Evolutionary conservation across 1,284 basidiomycete genomes (phyloP).

Genomic region (Microbotryum saponariae): DNA sequence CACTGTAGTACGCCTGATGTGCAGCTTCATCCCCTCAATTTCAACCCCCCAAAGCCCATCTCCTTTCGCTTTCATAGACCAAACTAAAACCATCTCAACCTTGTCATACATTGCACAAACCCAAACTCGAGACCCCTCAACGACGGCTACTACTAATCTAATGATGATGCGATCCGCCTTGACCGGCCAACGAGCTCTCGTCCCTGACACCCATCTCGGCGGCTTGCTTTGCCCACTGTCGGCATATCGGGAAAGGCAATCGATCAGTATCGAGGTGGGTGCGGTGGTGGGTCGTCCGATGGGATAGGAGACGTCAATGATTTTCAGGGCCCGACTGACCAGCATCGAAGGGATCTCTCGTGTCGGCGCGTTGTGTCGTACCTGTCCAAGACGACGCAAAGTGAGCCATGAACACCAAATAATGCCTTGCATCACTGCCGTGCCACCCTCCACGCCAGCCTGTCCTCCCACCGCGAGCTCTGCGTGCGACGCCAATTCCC

Average conservation of each 20-base stretch:
- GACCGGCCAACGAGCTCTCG: slow-evolving; percentile 17
- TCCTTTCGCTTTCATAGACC: too few relatives aligned
- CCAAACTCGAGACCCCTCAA: too few relatives aligned
- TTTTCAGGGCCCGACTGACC: slow-evolving; percentile 31
- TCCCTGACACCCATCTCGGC: slow-evolving; percentile 34
- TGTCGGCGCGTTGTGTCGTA: slow-evolving; percentile 44
- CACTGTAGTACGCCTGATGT: too few relatives aligned
- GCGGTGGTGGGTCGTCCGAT: not conserved
- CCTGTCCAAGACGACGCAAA: slow-evolving; percentile 26
- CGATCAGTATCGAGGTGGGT: not conserved
- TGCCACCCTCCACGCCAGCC: not conserved
- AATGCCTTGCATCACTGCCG: not conserved
- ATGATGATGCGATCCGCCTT: too few relatives aligned
- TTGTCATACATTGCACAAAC: too few relatives aligned
- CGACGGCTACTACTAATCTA: too few relatives aligned
- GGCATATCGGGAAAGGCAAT: not conserved
- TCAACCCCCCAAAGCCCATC: too few relatives aligned
- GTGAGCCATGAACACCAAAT: not conserved
- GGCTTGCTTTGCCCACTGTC: slow-evolving; percentile 34
- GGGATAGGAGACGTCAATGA: not conserved
- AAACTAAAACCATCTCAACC: too few relatives aligned
- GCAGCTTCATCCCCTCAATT: too few relatives aligned
- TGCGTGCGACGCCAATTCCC: too few relatives aligned
- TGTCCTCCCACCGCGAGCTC: too few relatives aligned
- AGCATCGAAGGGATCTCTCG: slow-evolving; percentile 45